phyloP scores from a whole-genome alignment of 1,284 basidiomycete genomes.

The Sanghuangporus baumii region DNA sequence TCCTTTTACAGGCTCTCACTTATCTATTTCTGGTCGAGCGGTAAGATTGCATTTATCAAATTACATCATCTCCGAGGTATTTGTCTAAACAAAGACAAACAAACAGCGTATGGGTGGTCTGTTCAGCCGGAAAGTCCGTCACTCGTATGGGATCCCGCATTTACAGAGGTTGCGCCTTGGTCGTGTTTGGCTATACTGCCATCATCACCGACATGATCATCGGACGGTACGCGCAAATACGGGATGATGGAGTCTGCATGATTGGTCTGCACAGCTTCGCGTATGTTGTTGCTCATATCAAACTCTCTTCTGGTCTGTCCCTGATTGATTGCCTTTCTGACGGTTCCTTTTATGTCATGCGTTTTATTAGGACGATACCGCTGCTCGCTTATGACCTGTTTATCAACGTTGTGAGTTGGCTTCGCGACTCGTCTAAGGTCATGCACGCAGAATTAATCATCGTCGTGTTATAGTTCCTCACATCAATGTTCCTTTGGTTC shows the following conservation, averaged over 20 bases:
- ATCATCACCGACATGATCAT: constrained; percentile 30
- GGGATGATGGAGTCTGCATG: constrained; percentile 33
- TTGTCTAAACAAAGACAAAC: background rate
- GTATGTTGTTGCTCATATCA: constrained; percentile 17
- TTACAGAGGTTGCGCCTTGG: constrained; percentile 30
- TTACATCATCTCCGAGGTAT: background rate
- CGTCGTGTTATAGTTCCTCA: constrained; percentile 28
- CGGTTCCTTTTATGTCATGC: background rate
- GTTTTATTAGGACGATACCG: constrained; percentile 28
- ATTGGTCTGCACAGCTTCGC: constrained; percentile 38
- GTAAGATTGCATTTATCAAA: background rate
- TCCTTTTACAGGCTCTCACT: constrained; percentile 11
- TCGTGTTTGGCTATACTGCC: constrained; percentile 29
- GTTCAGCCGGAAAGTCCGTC: constrained; percentile 14
- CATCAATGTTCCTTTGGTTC: constrained; percentile 42
- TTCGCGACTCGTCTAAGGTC: constrained; percentile 5
- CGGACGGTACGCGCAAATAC: constrained; percentile 34
- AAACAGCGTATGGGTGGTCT: constrained; percentile 15
- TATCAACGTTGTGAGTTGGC: constrained; percentile 23
- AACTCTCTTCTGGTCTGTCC: background rate
- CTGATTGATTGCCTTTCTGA: background rate
- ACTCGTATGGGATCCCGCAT: constrained; percentile 26
- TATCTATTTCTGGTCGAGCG: constrained; percentile 18
- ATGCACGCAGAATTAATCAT: background rate
- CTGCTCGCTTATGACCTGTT: constrained; percentile 39